phyloP scores from a whole-genome alignment of 495 filamentous ascomycete species.

The Emericellopsis terricola region DNA sequence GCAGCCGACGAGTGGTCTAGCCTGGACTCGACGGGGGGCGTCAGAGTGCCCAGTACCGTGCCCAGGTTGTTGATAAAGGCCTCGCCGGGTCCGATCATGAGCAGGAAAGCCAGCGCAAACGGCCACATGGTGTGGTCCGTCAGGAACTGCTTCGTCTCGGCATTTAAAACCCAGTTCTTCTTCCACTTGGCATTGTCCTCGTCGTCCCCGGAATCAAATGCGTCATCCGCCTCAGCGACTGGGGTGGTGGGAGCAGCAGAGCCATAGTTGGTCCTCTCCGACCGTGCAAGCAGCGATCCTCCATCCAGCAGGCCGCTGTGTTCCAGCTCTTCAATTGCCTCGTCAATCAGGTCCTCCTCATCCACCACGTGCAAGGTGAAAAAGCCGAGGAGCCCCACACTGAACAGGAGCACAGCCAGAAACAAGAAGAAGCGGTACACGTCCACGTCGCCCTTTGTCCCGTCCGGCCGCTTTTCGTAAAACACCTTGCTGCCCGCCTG shows the following conservation, averaged over 20 bases:
- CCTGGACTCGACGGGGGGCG: conserved; percentile 35
- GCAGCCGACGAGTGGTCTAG: conserved; percentile 46
- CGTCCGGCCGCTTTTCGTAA: conserved; percentile 42
- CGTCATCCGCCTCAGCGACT: conserved; percentile 16
- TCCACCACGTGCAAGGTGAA: conserved; percentile 49
- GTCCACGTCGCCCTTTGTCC: conserved; percentile 58
- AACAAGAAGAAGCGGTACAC: conserved; percentile 79
- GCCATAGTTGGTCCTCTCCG: conserved; percentile 17
- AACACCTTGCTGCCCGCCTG: conserved; percentile 71
- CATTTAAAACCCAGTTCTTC: conserved; percentile 75
- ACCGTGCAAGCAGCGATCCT: conserved; percentile 18
- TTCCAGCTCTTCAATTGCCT: conserved; percentile 70
- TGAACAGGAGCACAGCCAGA: conserved; percentile 44
- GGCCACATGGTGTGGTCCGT: conserved; percentile 88
- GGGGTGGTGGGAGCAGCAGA: conserved; percentile 12
- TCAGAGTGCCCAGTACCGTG: conserved; percentile 76
- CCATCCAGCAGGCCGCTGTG: conserved; percentile 62
- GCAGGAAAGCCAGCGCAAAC: conserved; percentile 78
- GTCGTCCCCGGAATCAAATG: conserved; percentile 16
- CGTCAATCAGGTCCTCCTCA: conserved; percentile 57
- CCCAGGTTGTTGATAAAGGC: conserved; percentile 96
- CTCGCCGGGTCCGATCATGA: conserved; percentile 86
- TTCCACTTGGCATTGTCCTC: conserved; percentile 49
- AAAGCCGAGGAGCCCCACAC: conserved; percentile 54
- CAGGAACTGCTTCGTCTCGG: conserved; percentile 69